These are phyloP conservation scores for Alternaria panax DNA, from an alignment of 2,329 filamentous ascomycete species.

Conservation along the genomic window DNA sequence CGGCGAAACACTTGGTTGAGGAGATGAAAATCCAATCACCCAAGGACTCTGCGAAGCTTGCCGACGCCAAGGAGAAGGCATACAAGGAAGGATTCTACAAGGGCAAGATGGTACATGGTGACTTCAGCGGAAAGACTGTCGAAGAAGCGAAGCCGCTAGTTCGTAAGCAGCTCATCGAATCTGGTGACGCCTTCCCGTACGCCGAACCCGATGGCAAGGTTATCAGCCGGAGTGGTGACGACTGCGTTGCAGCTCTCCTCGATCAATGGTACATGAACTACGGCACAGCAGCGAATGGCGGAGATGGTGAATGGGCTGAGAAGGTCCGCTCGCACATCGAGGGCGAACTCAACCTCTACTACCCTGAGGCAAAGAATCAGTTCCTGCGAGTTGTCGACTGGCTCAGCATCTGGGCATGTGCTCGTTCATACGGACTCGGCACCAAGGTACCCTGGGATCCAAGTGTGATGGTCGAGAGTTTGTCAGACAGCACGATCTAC, in stretches of 20 bases:
- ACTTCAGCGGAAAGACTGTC: conserved; percentile 87
- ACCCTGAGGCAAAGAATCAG: conserved; percentile 61
- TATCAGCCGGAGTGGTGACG: conserved; percentile 86
- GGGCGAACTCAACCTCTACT: conserved; percentile 79
- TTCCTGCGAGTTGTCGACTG: conserved; percentile 89
- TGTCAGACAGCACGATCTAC: conserved; percentile 93
- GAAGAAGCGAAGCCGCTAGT: conserved; percentile 88
- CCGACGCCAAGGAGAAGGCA: conserved; percentile 92
- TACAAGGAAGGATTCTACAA: conserved; percentile 99
- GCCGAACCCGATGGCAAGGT: conserved; percentile 91
- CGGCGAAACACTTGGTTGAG: conserved; percentile 83
- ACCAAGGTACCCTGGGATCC: conserved; percentile 95
- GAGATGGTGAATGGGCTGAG: conserved; percentile 78
- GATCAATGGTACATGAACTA: conserved; percentile 99
- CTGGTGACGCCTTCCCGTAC: conserved; percentile 84
- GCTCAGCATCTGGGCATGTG: conserved; percentile 88
- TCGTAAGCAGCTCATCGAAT: conserved; percentile 76
- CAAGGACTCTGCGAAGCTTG: conserved; percentile 89
- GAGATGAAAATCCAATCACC: conserved; percentile 96
- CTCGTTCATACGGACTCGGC: conserved; percentile 88
- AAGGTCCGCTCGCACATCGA: conserved; percentile 59
- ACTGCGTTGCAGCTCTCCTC: conserved; percentile 90
- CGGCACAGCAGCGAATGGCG: conserved; percentile 69
- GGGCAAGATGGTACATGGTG: conserved; percentile 85
- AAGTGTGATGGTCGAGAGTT: conserved; percentile 87